phyloP scores from a whole-genome alignment of 371 early-diverging fungal species.

The Haplosporangium sp. region DNA sequence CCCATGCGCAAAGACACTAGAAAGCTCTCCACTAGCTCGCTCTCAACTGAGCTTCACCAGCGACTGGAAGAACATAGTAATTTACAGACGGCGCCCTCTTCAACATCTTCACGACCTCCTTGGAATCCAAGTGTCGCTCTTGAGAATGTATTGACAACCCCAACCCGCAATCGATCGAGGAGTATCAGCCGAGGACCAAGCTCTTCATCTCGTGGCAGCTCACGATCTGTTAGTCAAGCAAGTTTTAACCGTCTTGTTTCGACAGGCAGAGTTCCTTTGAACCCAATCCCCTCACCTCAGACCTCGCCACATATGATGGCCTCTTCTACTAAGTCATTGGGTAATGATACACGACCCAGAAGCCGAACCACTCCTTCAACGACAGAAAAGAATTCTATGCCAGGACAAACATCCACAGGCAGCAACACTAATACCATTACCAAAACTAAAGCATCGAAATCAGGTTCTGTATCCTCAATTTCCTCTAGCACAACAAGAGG shows the following conservation, averaged over 20 bases:
- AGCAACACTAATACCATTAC: conserved; percentile 10
- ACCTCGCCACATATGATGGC: conserved; percentile 11
- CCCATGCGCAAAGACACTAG: conserved; percentile 11
- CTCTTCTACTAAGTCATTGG: neutral
- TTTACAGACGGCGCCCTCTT: conserved; percentile 17
- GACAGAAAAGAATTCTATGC: conserved; percentile 11
- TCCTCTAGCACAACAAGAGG: neutral
- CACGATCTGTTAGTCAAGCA: conserved; percentile 35
- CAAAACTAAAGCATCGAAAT: conserved; percentile 10
- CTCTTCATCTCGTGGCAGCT: conserved; percentile 22
- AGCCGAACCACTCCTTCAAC: conserved; percentile 16
- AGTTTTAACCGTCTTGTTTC: conserved; percentile 10
- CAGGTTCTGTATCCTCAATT: neutral
- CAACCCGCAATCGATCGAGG: conserved; percentile 20
- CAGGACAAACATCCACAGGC: conserved; percentile 4
- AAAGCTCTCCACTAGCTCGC: conserved; percentile 7
- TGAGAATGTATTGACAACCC: conserved; percentile 8
- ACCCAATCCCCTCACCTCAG: conserved; percentile 22
- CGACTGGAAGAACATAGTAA: conserved; percentile 42
- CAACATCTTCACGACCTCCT: conserved; percentile 24
- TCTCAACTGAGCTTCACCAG: conserved; percentile 38
- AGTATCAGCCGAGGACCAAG: conserved; percentile 21
- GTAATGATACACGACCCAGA: conserved; percentile 1
- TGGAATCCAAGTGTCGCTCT: conserved; percentile 49
- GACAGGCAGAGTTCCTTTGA: neutral